Evolutionary conservation across 768 basidiomycete species (phyloP), one percentile per base, ranked within the genome.

Genomic region (Cubamyces lactineus): DNA sequence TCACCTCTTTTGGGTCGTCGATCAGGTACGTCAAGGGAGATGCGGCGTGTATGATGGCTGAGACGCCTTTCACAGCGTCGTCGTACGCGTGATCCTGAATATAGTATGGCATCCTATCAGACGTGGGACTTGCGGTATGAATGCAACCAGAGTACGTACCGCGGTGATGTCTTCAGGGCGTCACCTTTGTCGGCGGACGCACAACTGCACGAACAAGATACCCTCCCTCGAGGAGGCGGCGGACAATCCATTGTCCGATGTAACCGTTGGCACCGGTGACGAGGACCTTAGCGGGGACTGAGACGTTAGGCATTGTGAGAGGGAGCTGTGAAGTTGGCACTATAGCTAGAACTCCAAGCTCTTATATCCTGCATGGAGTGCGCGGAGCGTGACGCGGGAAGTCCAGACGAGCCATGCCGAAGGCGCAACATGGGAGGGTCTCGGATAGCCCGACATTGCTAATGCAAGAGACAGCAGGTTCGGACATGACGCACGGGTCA

Each of bases 1-100:
- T 85, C 34, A 90, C 66, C 59, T 89, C 86, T 2, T 74, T 59
- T 2, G 77, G 74, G 43, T 84, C 78, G 19, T 77, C 74, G 1
- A 75, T 78, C 1, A 79, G 73, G 21, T 76, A 63, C 56, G 80
- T 75, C 66, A 86, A 79, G 0, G 89, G 89, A 0, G 87, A 88
- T 0, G 87, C 88, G 1, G 79, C 83, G 66, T 91, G 89, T 39
- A 77, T 80, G 51, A 94, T 82, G 0, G 80, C 91, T 59, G 89
- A 85, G 5, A 92, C 84, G 0, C 82, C 89, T 70, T 86, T 84
- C 2, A 23, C 30, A 12, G 51, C 21, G 9, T 15, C 23, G 23
- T 47, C 46, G 46, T 21, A 47, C 12, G 46, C 46, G 21, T 23
- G 19, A 24, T 24, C 46, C 46, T 47, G n/a, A 12, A 19, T 5